Conservation (phyloP, 345 rosid genomes). For the Conringia planisiliqua region DNA sequence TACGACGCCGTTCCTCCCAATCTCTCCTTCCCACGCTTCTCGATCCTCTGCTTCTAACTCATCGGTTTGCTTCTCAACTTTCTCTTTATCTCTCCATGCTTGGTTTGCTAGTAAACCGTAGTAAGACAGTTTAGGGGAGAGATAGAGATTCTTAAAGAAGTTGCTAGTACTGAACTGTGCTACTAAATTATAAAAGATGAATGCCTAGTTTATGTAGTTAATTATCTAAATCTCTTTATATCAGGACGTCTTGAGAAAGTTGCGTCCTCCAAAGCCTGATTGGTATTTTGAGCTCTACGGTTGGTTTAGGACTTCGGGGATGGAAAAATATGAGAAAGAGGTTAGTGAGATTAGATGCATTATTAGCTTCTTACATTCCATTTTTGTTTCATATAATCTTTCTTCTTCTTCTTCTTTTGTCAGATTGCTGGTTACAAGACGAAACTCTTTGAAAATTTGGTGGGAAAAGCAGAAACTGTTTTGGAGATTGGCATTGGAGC, state of each 20-base stretch:
- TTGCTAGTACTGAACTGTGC: too few species aligned
- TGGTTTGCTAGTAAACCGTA: too few species aligned
- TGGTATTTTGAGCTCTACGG: constrained; percentile 77
- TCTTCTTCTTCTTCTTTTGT: neutral
- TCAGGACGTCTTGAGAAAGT: constrained; percentile 42
- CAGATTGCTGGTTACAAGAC: constrained; percentile 63
- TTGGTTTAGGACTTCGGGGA: constrained; percentile 35
- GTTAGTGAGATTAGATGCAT: constrained; percentile 22
- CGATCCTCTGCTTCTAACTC: constrained; percentile 19
- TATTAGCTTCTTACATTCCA: neutral
- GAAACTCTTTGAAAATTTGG: constrained; percentile 50
- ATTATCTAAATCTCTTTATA: neutral
- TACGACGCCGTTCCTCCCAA: constrained; percentile 45
- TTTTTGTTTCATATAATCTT: neutral
- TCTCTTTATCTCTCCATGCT: too few species aligned
- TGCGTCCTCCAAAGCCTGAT: constrained; percentile 66
- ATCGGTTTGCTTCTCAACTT: constrained; percentile 32
- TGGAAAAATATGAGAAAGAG: constrained; percentile 66
- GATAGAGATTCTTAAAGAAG: too few species aligned
- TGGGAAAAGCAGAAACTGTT: constrained; percentile 51
- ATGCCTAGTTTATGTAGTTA: too few species aligned
- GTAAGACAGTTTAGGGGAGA: too few species aligned
- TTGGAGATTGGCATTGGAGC: constrained; percentile 86
- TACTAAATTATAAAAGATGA: too few species aligned
- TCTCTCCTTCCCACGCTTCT: constrained; percentile 44